Evolutionary conservation across 2,329 filamentous ascomycete species (phyloP).

Genomic region (Aureobasidium sp.): DNA sequence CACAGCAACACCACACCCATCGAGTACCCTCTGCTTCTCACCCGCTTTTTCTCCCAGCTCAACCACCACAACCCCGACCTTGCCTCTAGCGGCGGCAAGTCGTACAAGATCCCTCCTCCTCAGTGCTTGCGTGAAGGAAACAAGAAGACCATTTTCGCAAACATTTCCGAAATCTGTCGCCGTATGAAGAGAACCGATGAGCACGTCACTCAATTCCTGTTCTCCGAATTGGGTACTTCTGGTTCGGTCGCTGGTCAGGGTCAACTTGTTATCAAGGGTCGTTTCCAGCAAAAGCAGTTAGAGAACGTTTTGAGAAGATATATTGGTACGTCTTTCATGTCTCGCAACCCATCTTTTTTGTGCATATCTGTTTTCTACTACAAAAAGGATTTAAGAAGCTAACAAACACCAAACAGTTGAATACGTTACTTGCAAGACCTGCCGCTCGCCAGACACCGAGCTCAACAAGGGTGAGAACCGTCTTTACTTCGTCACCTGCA

Average conservation of each 20-base stretch:
- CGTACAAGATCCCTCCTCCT: slow-evolving; percentile 97
- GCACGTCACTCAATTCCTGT: slow-evolving; percentile 85
- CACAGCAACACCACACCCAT: slow-evolving; percentile 74
- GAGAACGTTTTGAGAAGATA: slow-evolving; percentile 95
- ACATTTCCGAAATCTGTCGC: slow-evolving; percentile 98
- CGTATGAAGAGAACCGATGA: slow-evolving; percentile 98
- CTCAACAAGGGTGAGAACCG: slow-evolving; percentile 99
- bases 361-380: not conserved
- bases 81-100: slow-evolving; percentile 66
- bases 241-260: slow-evolving; percentile 90
- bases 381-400: slow-evolving; percentile 17
- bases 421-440: slow-evolving; percentile 99
- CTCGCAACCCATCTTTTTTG: not conserved
- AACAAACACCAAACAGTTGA: slow-evolving; percentile 54
- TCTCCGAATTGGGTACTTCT: slow-evolving; percentile 95
- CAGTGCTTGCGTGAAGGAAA: slow-evolving; percentile 99
- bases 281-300: slow-evolving; percentile 99
- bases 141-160: slow-evolving; percentile 99
- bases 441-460: slow-evolving; percentile 87
- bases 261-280: slow-evolving; percentile 95
- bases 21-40: slow-evolving; percentile 76
- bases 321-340: slow-evolving; percentile 58
- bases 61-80: slow-evolving; percentile 96
- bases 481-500: slow-evolving; percentile 98
- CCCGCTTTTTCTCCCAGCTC: slow-evolving; percentile 89